Base-by-base conservation (phyloP, 805 yeast genomes). In the Cyberlindnera galapagoensis region DNA sequence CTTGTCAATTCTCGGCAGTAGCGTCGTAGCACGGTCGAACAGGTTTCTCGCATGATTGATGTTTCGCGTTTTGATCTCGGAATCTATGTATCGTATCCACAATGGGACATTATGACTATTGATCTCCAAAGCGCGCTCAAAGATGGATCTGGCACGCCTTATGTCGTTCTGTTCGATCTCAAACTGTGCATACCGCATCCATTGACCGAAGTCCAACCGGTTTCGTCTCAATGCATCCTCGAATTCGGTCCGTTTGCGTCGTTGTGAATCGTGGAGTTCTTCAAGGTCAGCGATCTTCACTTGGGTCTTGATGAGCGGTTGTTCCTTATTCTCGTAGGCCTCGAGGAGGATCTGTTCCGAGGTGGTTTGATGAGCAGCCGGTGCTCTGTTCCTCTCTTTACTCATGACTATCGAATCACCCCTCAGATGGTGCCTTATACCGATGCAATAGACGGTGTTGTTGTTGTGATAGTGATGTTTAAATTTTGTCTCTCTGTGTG, bases 181-280 rank as follows among this genome's bases (percentile, higher is more conserved):
- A 73, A 87, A 85, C 37, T 71, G 72, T 0, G 96, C 97, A 55
- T 90, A 92, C 35, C 96, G 65, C 52, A 85, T 67, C 96, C 97
- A 92, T 52, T 87, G 95, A 2, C 85, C 80, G 48, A 72, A 67
- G 49, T 86, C 87, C 21, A 80, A 70, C 38, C 95, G 62, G 52
- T 90, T 90, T 44, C 92, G 70, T 45, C 92, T 74, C 33, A 92
- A 59, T n/a, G 88, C 94, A 43, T 78, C 78, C 57, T 92, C 97
- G 52, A 66, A 90, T 44, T 84, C 95, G 21, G 71, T 69, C 39
- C 98, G 63, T 45, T 82, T 85, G 17, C 87, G 63, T 17, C 80
- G 67, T 52, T 86, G 96, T 37, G 60, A 69, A 43, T 85, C 90
- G 28, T 70, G 66, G 12, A 84, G 67, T 58, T 90, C 97, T 43